Percentiles rank a stretch among this genome's conserved stretches.
Evolutionary conservation across 78 protist species (phyloP).

Genomic region (Diacronema lutheri): DNA sequence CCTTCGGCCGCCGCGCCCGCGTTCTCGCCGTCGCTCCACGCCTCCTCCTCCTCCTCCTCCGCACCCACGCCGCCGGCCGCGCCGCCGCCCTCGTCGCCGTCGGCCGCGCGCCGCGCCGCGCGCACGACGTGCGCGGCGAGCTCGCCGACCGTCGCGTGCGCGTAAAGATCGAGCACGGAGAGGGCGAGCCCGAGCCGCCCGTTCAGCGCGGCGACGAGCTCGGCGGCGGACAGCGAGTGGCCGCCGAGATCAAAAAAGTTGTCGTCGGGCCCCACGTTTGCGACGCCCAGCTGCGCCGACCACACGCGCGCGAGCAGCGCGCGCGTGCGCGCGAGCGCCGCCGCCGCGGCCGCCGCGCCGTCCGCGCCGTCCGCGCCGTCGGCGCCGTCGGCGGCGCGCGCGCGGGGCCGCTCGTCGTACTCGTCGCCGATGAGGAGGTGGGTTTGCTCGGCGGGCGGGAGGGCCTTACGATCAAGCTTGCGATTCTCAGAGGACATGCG

Average conservation of each 20-base stretch:
- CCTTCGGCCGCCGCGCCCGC: neutral
- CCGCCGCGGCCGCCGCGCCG: neutral
- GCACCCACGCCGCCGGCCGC: neutral
- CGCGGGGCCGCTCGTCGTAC: neutral
- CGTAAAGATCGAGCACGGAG: slow-evolving; percentile 35
- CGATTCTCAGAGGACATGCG: neutral
- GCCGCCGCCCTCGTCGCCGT: neutral
- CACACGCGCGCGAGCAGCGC: neutral
- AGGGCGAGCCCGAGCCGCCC: neutral
- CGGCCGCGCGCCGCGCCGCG: neutral
- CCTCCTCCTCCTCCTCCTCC: no score
- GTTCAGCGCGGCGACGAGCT: neutral
- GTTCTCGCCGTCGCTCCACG: no score
- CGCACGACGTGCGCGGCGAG: neutral
- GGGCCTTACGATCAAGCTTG: neutral
- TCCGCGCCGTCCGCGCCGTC: neutral
- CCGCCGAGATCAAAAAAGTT: slow-evolving; percentile 40
- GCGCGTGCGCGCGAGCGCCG: neutral
- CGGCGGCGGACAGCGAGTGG: slow-evolving; percentile 32
- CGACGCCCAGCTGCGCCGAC: neutral
- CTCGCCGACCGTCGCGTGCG: neutral
- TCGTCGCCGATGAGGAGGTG: neutral
- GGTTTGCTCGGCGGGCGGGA: neutral
- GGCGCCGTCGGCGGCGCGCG: neutral
- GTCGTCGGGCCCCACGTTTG: neutral